Conservation (phyloP, 768 basidiomycete genomes). For the Suillus paluster region DNA sequence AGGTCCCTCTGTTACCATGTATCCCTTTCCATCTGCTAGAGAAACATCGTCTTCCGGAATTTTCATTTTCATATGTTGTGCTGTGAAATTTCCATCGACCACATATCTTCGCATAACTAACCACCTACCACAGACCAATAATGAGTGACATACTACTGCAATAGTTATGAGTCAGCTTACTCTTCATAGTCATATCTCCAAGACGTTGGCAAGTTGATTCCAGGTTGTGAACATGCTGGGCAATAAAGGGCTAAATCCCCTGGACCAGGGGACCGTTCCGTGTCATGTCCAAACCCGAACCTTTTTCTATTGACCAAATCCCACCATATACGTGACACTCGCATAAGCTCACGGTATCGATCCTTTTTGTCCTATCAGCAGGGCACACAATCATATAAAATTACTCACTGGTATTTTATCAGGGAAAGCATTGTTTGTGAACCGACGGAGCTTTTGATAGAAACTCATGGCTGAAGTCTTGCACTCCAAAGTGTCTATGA, state of each 20-base stretch:
- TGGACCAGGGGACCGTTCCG: neutral
- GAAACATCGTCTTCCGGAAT: no score
- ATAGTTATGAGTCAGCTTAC: conserved; percentile 1
- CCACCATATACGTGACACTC: conserved; percentile 7
- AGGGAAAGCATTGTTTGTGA: no score
- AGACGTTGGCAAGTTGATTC: conserved; percentile 24
- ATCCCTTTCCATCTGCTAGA: no score
- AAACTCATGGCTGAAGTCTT: no score
- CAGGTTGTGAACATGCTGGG: conserved; percentile 31
- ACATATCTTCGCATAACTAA: neutral
- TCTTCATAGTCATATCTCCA: conserved; percentile 20
- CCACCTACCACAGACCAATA: conserved; percentile 32
- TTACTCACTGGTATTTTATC: no score
- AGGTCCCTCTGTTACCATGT: no score
- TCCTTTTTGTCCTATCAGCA: conserved; percentile 7
- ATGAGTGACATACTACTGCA: neutral
- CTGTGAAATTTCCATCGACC: conserved; percentile 16
- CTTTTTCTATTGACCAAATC: conserved; percentile 8
- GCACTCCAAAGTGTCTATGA: no score
- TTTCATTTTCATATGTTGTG: no score
- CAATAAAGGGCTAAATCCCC: conserved; percentile 24
- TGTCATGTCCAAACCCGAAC: conserved; percentile 16
- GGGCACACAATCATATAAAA: no score
- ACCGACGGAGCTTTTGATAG: no score
- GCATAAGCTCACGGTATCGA: conserved; percentile 16